Base-by-base conservation (phyloP, 164 flowering plant genomes). In the Malania oleifera region DNA sequence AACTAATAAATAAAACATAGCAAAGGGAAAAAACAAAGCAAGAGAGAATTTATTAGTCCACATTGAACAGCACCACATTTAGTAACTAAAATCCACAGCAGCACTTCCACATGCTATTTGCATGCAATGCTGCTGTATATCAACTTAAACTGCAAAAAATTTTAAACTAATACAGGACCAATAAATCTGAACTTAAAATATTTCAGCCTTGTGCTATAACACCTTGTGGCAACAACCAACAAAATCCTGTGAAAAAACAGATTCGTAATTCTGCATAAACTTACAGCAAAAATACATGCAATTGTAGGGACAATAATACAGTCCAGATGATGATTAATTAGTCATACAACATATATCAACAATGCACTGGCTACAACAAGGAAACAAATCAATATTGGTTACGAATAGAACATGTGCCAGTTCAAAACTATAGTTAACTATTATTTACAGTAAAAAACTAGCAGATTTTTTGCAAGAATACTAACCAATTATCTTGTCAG, bases 401-500 rank as follows among this genome's bases (percentile, higher is more conserved):
- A 47, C 2, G 51, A 47, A 2, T 15, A 47, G 51, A 47, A 23
- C 22, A 47, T 23, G 22, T 22, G 15, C n/a, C n/a, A n/a, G n/a
- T n/a, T 18, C 27, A 22, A 43, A 26, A 19, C 2, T 1, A 25
- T 23, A 39, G 22, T 13, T 14, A 41, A 25, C 8, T 12, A 26
- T 40, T 41, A 40, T 26, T 34, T 56, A 56, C 60, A 56, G n/a
- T 41, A 40, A 11, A 17, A 43, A 6, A 34, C 1, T 27, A 25
- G 14, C 4, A 40, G 1, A 43, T 24, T 24, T 27, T 17, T 26
- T 26, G 24, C 31, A 34, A 20, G 37, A 25, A 26, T 41, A 41
- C 60, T 46, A 24, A 24, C 15, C 24, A 26, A 39, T 25, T 22
- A 24, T 56, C 37, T 9, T 39, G 15, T 25, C 12, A 41, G 8